A percentile compares a stretch with the other conserved stretches of the same genome.
These are phyloP conservation scores for Escallonia rubra DNA, from an alignment of 129 eudicot genomes.

Conservation along the genomic window DNA sequence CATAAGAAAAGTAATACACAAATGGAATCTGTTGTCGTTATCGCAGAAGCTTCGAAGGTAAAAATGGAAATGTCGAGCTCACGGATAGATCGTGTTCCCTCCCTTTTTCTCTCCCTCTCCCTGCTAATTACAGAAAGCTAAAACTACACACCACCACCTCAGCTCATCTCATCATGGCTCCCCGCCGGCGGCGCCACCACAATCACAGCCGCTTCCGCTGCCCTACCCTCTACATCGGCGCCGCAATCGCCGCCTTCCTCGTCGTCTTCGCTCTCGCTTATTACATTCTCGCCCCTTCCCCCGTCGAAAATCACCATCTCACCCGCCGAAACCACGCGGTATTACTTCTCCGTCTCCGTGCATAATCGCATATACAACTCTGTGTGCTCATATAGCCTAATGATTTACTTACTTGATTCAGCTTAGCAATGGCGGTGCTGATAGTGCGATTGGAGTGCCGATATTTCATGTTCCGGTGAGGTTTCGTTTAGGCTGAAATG, in stretches of 20 bases:
- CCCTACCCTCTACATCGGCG: constrained; percentile 40
- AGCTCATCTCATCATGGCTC: constrained; percentile 25
- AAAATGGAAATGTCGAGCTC: constrained; percentile 23
- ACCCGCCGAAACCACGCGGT: constrained; percentile 12
- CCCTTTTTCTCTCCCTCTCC: constrained; percentile 31
- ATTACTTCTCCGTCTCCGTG: neutral
- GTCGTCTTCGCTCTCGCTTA: constrained; percentile 43
- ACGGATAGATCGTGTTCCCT: constrained; percentile 45
- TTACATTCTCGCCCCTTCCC: constrained; percentile 68
- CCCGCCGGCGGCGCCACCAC: constrained; percentile 75
- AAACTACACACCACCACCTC: constrained; percentile 3
- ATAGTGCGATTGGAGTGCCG: constrained; percentile 19
- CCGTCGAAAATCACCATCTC: constrained; percentile 28
- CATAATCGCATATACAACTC: neutral
- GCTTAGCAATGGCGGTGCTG: constrained; percentile 15
- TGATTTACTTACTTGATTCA: neutral
- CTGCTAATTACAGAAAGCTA: constrained; percentile 7
- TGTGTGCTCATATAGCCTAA: neutral
- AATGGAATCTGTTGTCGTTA: constrained; percentile 8
- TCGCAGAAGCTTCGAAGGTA: constrained; percentile 30
- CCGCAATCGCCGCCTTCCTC: constrained; percentile 44
- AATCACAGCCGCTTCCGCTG: constrained; percentile 31
- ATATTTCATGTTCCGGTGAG: constrained; percentile 68
- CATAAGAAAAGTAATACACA: neutral
- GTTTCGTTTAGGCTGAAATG: constrained; percentile 3